These are phyloP conservation scores for Coriaria nepalensis DNA, from an alignment of 306 rosid genomes.

Conservation along the genomic window DNA sequence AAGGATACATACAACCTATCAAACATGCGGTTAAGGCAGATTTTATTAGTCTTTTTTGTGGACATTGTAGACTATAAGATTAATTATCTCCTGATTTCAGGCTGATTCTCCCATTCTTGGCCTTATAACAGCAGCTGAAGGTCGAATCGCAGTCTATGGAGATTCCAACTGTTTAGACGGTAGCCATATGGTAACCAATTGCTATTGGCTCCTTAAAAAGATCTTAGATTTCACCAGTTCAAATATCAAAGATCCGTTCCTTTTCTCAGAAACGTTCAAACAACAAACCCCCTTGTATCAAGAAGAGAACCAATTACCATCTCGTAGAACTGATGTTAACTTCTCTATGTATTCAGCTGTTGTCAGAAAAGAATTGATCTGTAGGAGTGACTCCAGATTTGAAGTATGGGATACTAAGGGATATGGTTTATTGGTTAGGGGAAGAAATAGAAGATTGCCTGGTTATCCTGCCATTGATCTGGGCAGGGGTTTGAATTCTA, in stretches of 20 bases:
- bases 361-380: conserved; percentile 59
- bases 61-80: no score
- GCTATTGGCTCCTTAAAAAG: conserved; percentile 69
- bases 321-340: conserved; percentile 85
- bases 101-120: conserved; percentile 95
- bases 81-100: no score
- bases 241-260: conserved; percentile 56
- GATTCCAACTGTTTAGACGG: conserved; percentile 96
- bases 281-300: conserved; percentile 34
- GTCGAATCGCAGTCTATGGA: conserved; percentile 82
- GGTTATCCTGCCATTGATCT: conserved; percentile 56
- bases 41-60: no score
- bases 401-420: conserved; percentile 93
- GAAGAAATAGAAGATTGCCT: conserved; percentile 81
- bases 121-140: conserved; percentile 41
- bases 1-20: no score
- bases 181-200: conserved; percentile 95
- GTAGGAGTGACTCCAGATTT: conserved; percentile 60
- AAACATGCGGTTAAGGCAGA: no score
- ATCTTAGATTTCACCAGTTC: conserved; percentile 68
- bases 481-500: conserved; percentile 51
- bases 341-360: conserved; percentile 76
- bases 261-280: conserved; percentile 60
- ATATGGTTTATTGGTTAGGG: conserved; percentile 56
- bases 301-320: conserved; percentile 67